A percentile compares a stretch with the other conserved stretches of the same genome.
These are phyloP conservation scores for Punica granatum DNA, from an alignment of 345 rosid genomes.

Conservation along the genomic window DNA sequence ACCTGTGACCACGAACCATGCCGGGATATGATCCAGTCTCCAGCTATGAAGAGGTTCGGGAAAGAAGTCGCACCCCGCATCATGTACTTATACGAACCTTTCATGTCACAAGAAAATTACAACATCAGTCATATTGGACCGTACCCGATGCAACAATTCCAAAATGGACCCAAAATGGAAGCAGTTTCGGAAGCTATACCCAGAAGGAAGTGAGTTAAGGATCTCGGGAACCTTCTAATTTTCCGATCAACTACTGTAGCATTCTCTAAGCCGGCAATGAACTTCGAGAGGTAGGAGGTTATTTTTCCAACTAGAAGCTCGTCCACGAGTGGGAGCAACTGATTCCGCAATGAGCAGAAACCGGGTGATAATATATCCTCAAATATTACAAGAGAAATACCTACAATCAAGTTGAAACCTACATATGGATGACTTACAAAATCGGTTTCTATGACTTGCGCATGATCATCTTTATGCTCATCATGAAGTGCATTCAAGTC, in stretches of 20 bases:
- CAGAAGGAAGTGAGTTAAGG: conserved; percentile 54
- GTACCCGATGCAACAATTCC: background rate
- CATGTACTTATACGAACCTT: conserved; percentile 61
- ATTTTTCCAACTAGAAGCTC: conserved; percentile 32
- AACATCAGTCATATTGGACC: background rate
- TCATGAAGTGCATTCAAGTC: conserved; percentile 43
- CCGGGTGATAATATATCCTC: background rate
- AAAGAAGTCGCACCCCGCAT: conserved; percentile 46
- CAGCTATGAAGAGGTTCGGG: conserved; percentile 59
- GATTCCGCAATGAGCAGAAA: conserved; percentile 24
- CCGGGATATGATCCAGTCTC: conserved; percentile 53
- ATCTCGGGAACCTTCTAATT: conserved; percentile 36
- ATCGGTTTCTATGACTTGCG: conserved; percentile 36
- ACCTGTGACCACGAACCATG: conserved; percentile 72
- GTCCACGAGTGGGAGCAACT: conserved; percentile 35
- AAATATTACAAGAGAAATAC: background rate
- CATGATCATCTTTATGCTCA: conserved; percentile 28
- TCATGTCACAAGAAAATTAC: background rate
- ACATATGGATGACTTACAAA: conserved; percentile 34
- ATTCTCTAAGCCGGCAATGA: conserved; percentile 28
- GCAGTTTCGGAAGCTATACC: conserved; percentile 20
- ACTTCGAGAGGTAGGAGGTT: conserved; percentile 32
- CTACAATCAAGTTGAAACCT: background rate
- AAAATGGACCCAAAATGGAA: background rate
- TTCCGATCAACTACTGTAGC: conserved; percentile 31